Conservation (phyloP, 495 filamentous ascomycete species). For the Penicillium pulvis region DNA sequence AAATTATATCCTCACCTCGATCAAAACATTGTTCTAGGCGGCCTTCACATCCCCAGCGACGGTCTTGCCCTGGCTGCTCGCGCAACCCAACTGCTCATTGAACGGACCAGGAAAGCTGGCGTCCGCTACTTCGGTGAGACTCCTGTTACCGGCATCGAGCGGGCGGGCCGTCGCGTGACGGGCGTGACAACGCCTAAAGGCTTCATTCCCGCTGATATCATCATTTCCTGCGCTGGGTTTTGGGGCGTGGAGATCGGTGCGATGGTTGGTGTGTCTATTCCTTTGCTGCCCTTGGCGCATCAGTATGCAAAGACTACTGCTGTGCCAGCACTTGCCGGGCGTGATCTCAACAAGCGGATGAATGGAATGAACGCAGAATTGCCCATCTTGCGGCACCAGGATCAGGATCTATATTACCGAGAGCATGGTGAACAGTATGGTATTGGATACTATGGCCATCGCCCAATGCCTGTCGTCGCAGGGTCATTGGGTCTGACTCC, state of each 20-base stretch:
- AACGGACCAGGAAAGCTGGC: conserved; percentile 46
- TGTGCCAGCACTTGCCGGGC: conserved; percentile 33
- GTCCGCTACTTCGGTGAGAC: conserved; percentile 49
- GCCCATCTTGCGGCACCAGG: conserved; percentile 53
- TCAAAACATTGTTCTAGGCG: conserved; percentile 47
- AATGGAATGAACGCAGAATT: conserved; percentile 45
- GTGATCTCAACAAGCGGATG: conserved; percentile 30
- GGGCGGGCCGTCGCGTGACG: conserved; percentile 36
- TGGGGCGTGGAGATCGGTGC: conserved; percentile 56
- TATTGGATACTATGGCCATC: conserved; percentile 56
- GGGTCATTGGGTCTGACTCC: conserved; percentile 43
- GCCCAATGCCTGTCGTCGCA: conserved; percentile 51
- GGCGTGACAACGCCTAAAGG: conserved; percentile 45
- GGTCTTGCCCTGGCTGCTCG: conserved; percentile 52
- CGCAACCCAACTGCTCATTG: conserved; percentile 51
- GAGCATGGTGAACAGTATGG: conserved; percentile 55
- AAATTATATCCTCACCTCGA: conserved; percentile 47
- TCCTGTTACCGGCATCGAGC: conserved; percentile 48
- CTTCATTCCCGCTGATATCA: conserved; percentile 47
- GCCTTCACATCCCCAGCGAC: conserved; percentile 52
- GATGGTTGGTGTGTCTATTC: conserved; percentile 51
- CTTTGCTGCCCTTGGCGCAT: conserved; percentile 52
- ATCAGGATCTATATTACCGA: conserved; percentile 56
- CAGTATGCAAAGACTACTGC: conserved; percentile 54
- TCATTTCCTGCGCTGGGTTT: conserved; percentile 56